Evolutionary conservation across 768 basidiomycete genomes (phyloP).

Genomic region (Cyathus striatus): DNA sequence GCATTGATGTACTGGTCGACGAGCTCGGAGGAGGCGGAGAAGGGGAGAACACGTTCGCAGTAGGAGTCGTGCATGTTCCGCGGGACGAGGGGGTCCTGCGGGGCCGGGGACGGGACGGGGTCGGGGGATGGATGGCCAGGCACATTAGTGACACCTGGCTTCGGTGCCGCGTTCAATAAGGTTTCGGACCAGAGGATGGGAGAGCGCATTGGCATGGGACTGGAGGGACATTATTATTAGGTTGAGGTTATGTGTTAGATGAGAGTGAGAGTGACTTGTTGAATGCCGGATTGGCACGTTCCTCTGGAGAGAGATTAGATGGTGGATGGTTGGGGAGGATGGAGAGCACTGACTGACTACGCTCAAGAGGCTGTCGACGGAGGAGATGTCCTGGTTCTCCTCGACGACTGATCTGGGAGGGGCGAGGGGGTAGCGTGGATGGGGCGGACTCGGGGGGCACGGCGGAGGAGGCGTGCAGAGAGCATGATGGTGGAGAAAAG

Average conservation of each 20-base stretch:
- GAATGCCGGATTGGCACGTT: constrained; percentile 47
- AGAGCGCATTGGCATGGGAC: constrained; percentile 52
- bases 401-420: constrained; percentile 23
- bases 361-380: constrained; percentile 52
- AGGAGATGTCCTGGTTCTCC: constrained; percentile 54
- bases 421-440: neutral
- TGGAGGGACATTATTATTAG: constrained; percentile 13
- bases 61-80: constrained; percentile 71
- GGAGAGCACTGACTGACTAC: constrained; percentile 44
- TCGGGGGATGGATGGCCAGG: constrained; percentile 7
- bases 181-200: constrained; percentile 56
- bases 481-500: neutral
- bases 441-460: neutral
- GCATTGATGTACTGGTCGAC: constrained; percentile 72
- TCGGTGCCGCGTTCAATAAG: constrained; percentile 33
- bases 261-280: constrained; percentile 33
- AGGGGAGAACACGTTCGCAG: constrained; percentile 59
- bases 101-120: constrained; percentile 6
- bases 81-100: constrained; percentile 27
- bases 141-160: constrained; percentile 2
- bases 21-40: constrained; percentile 50
- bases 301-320: constrained; percentile 25
- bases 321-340: neutral
- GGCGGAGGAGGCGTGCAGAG: neutral
- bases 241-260: neutral